These are phyloP conservation scores for Pugionium cornutum DNA, from an alignment of 345 rosid species.

Conservation along the genomic window DNA sequence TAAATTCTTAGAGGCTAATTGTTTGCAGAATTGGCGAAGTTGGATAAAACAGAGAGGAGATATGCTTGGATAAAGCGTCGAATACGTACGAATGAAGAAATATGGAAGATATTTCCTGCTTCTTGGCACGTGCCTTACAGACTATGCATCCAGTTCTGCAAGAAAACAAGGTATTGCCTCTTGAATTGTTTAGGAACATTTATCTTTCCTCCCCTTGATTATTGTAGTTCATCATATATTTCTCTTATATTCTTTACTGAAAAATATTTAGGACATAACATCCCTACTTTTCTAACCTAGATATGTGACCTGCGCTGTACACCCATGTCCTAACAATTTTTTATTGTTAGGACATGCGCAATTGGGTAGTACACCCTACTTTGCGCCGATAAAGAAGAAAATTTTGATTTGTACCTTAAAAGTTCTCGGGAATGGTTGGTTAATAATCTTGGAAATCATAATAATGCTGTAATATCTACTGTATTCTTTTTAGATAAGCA, in stretches of 20 bases:
- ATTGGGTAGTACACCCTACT: too few species aligned
- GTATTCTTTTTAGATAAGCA: too few species aligned
- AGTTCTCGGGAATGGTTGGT: slow-evolving; percentile 9
- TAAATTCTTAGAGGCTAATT: slow-evolving; percentile 13
- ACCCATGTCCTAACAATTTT: too few species aligned
- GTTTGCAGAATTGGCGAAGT: slow-evolving; percentile 78
- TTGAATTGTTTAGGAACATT: too few species aligned
- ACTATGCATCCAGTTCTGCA: slow-evolving; percentile 92
- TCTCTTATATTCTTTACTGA: slow-evolving; percentile 5
- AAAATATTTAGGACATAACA: background rate
- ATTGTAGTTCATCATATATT: slow-evolving; percentile 8
- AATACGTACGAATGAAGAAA: slow-evolving; percentile 93
- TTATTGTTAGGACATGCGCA: slow-evolving; percentile 7
- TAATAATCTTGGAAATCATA: too few species aligned
- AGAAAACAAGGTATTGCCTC: slow-evolving; percentile 85
- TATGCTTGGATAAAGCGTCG: slow-evolving; percentile 99
- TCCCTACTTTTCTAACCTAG: slow-evolving; percentile 1
- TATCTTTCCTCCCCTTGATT: slow-evolving; percentile 4
- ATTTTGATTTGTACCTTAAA: too few species aligned
- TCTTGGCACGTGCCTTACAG: slow-evolving; percentile 98
- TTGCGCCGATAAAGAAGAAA: too few species aligned
- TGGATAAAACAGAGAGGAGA: slow-evolving; percentile 94
- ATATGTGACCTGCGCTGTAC: slow-evolving; percentile 8
- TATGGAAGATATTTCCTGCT: slow-evolving; percentile 92
- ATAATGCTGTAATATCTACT: too few species aligned